These are phyloP conservation scores for Termitomyces sp. DNA, from an alignment of 768 basidiomycete species.

Conservation along the genomic window DNA sequence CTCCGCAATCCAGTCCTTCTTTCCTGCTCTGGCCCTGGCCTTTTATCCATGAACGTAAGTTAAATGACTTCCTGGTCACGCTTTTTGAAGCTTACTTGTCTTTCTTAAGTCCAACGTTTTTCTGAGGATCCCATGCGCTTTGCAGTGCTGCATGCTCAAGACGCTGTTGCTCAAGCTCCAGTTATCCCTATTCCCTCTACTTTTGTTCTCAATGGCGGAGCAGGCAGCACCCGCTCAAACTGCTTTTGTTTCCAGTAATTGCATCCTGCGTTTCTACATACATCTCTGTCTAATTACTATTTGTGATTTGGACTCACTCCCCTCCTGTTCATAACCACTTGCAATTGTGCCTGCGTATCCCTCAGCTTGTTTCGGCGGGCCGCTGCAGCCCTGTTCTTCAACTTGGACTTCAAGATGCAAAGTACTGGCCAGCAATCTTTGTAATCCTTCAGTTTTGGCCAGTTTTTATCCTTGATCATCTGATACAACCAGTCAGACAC, in stretches of 20 bases:
- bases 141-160: too few relatives aligned
- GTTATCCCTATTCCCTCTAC: too few relatives aligned
- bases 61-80: not conserved
- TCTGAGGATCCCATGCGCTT: too few relatives aligned
- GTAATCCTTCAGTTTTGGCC: slow-evolving; percentile 4
- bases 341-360: not conserved
- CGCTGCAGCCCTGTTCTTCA: not conserved
- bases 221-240: not conserved
- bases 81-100: not conserved
- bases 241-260: too few relatives aligned
- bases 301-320: too few relatives aligned
- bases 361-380: not conserved
- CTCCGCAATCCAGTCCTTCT: not conserved
- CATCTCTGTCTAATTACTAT: too few relatives aligned
- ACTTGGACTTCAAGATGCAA: slow-evolving; percentile 7
- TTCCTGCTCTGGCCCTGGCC: not conserved
- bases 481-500: not conserved
- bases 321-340: not conserved
- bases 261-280: too few relatives aligned
- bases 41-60: not conserved
- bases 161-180: too few relatives aligned
- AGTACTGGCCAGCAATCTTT: not conserved
- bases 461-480: slow-evolving; percentile 8
- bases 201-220: not conserved
- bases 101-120: not conserved